Evolutionary conservation across 352 stramenopile genomes (phyloP).

Genomic region (Pythium chondricola): DNA sequence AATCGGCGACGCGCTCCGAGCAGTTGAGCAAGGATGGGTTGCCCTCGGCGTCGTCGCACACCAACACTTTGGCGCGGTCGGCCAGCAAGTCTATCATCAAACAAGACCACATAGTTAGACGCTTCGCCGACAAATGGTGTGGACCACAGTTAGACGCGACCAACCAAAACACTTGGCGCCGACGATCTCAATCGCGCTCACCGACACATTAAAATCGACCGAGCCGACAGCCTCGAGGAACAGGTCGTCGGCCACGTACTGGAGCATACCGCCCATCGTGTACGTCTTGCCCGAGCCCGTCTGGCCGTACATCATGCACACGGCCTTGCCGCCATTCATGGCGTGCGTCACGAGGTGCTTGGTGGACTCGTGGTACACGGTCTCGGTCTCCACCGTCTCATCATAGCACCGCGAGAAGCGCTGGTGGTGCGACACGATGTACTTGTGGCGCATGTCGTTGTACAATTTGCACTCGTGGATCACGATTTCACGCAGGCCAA

Average conservation of each 20-base stretch:
- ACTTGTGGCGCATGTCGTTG: conserved; percentile 87
- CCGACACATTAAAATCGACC: conserved; percentile 39
- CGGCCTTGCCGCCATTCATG: conserved; percentile 54
- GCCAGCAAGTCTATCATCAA: conserved; percentile 52
- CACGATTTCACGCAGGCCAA: conserved; percentile 51
- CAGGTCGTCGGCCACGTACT: conserved; percentile 69
- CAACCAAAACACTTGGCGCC: conserved; percentile 60
- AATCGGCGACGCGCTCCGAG: conserved; percentile 42
- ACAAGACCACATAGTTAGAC: background rate
- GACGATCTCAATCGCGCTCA: conserved; percentile 56
- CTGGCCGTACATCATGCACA: conserved; percentile 82
- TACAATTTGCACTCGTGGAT: conserved; percentile 91
- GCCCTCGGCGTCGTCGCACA: conserved; percentile 67
- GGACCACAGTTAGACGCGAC: conserved; percentile 1
- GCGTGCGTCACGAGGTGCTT: conserved; percentile 65
- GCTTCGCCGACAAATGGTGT: background rate
- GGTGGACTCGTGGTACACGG: conserved; percentile 60
- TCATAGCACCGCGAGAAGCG: conserved; percentile 75
- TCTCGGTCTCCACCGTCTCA: conserved; percentile 65
- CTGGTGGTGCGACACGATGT: conserved; percentile 70
- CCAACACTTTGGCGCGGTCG: conserved; percentile 45
- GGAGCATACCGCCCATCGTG: conserved; percentile 83
- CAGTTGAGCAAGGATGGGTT: conserved; percentile 61
- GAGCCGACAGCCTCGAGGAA: conserved; percentile 39
- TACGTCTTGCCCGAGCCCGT: conserved; percentile 71